phyloP scores from a whole-genome alignment of 1,139 yeast species.

The Pneumocystis sp. region DNA sequence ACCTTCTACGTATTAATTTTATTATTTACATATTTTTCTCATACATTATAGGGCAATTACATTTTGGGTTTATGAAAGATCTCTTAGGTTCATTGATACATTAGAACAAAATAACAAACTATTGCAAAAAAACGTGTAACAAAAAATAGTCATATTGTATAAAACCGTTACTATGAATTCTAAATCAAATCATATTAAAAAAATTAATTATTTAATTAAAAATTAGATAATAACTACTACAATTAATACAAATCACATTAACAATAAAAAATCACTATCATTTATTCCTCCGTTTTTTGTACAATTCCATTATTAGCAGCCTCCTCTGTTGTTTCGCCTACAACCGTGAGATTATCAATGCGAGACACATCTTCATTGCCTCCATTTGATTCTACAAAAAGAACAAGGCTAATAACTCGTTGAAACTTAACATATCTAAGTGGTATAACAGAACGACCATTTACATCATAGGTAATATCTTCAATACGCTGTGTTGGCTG shows the following conservation, averaged over 20 bases:
- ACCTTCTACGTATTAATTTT: constrained; percentile 35
- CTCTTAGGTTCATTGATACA: constrained; percentile 16
- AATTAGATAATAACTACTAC: too few relatives aligned
- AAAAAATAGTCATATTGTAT: neutral
- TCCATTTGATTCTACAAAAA: constrained; percentile 11
- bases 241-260: too few relatives aligned
- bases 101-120: constrained; percentile 10
- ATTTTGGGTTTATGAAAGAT: constrained; percentile 46
- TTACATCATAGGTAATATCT: constrained; percentile 5
- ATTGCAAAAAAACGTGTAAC: neutral
- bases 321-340: constrained; percentile 4
- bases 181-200: too few relatives aligned
- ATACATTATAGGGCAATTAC: constrained; percentile 34
- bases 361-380: constrained; percentile 11
- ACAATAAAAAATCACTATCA: neutral
- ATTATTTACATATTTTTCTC: neutral
- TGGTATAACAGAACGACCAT: constrained; percentile 9
- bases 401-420: constrained; percentile 8
- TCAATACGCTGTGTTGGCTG: constrained; percentile 8
- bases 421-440: constrained; percentile 14
- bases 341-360: constrained; percentile 5
- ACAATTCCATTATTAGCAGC: neutral
- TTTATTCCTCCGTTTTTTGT: neutral
- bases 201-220: too few relatives aligned
- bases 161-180: neutral